Evolutionary conservation across 139 green algal genomes (phyloP).

Genomic region (Picochlorum sp.): DNA sequence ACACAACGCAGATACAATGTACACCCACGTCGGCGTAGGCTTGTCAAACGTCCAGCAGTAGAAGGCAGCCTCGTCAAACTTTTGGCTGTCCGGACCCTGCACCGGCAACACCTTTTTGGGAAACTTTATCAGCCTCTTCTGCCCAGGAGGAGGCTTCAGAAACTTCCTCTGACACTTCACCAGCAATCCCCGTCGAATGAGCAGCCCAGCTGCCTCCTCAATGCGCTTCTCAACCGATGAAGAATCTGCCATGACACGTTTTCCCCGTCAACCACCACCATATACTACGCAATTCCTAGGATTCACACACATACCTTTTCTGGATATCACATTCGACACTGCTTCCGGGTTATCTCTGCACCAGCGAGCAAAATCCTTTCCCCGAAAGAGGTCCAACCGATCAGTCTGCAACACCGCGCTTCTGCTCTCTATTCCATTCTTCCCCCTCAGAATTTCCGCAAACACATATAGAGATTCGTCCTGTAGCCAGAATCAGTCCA

Average conservation of each 20-base stretch:
- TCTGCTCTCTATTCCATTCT: slow-evolving; percentile 32
- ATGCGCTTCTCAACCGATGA: slow-evolving; percentile 7
- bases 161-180: slow-evolving; percentile 40
- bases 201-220: slow-evolving; percentile 20
- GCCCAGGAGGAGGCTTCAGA: slow-evolving; percentile 64
- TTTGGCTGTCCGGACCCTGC: slow-evolving; percentile 20
- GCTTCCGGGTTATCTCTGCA: slow-evolving; percentile 19
- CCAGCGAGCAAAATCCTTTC: slow-evolving; percentile 37
- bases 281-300: not conserved
- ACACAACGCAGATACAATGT: slow-evolving; percentile 27
- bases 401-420: slow-evolving; percentile 22
- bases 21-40: slow-evolving; percentile 51
- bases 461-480: not conserved
- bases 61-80: slow-evolving; percentile 54
- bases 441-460: slow-evolving; percentile 26
- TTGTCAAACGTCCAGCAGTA: slow-evolving; percentile 66
- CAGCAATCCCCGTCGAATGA: slow-evolving; percentile 39
- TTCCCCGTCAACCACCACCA: not conserved
- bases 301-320: slow-evolving; percentile 4
- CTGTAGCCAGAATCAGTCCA: not conserved
- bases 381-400: slow-evolving; percentile 46
- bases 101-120: slow-evolving; percentile 43
- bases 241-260: not conserved
- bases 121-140: slow-evolving; percentile 56
- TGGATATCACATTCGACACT: not conserved